A percentile compares a stretch with the other conserved stretches of the same genome.
These are phyloP conservation scores for Cercospora brassicicola DNA, from an alignment of 2,329 filamentous ascomycete species.

Conservation along the genomic window DNA sequence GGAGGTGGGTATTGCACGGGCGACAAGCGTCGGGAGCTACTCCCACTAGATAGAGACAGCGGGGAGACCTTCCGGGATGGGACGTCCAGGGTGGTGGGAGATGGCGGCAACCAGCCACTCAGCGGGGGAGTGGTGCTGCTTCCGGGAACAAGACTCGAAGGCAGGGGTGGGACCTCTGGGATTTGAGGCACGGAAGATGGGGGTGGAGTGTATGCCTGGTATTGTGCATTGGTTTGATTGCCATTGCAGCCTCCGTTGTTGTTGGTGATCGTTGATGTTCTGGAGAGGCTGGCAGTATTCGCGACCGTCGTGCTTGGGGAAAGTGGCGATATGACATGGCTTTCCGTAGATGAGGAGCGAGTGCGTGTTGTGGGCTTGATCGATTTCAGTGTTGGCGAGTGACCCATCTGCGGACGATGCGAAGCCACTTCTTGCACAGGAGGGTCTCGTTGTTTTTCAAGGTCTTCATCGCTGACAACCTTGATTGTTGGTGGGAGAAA, in stretches of 20 bases:
- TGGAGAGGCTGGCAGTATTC: conserved; percentile 5
- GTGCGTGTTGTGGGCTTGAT: conserved; percentile 10
- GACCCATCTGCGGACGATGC: conserved; percentile 7
- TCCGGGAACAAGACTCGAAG: conserved; percentile 5
- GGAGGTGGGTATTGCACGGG: conserved; percentile 4
- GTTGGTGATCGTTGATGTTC: conserved; percentile 14
- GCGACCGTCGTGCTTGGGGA: conserved; percentile 1
- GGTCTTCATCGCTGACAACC: conserved; percentile 9
- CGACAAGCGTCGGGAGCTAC: background rate
- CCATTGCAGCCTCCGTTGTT: conserved; percentile 2
- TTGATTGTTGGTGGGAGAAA: conserved; percentile 4
- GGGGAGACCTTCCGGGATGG: conserved; percentile 4
- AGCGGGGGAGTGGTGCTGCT: conserved; percentile 1
- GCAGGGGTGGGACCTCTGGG: background rate
- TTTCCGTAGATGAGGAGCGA: conserved; percentile 1
- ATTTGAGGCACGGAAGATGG: background rate
- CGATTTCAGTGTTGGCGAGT: conserved; percentile 8
- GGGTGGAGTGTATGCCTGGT: conserved; percentile 1
- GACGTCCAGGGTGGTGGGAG: background rate
- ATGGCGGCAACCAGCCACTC: conserved; percentile 7
- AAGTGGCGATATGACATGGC: conserved; percentile 5
- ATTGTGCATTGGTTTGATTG: background rate
- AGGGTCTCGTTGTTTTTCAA: conserved; percentile 8
- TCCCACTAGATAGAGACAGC: background rate
- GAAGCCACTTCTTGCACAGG: conserved; percentile 6